A percentile compares a stretch with the other conserved stretches of the same genome.
These are phyloP conservation scores for Panaeolus papilionaceus DNA, from an alignment of 768 basidiomycete species.

Conservation along the genomic window DNA sequence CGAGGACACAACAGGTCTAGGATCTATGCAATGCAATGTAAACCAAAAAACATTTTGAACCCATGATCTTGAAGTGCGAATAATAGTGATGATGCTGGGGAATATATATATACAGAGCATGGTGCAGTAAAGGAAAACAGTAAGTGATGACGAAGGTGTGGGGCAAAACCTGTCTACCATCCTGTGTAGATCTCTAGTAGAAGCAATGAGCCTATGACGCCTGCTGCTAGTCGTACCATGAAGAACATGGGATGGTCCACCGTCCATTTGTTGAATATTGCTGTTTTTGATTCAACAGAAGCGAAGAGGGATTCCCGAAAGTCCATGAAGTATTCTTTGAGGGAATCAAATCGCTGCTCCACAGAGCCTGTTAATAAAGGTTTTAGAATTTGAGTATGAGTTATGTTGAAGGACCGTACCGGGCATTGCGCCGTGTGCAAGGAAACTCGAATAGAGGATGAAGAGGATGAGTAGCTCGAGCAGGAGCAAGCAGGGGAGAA, in stretches of 20 bases:
- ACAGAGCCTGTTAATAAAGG: constrained; percentile 30
- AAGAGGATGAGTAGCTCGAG: constrained; percentile 41
- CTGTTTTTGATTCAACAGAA: constrained; percentile 41
- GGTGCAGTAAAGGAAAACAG: not conserved
- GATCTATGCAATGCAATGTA: not conserved
- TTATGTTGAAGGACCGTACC: constrained; percentile 28
- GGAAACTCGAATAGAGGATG: constrained; percentile 39
- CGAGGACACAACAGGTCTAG: not conserved
- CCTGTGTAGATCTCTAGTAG: constrained; percentile 38
- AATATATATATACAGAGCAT: not conserved
- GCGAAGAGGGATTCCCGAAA: constrained; percentile 43
- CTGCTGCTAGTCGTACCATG: constrained; percentile 37
- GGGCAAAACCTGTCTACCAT: constrained; percentile 23
- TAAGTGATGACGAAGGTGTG: not conserved
- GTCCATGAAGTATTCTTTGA: constrained; percentile 41
- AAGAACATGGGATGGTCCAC: constrained; percentile 40
- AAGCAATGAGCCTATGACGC: constrained; percentile 36
- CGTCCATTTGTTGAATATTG: constrained; percentile 47
- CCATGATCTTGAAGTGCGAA: not conserved
- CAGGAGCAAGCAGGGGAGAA: constrained; percentile 40
- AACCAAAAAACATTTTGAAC: not conserved
- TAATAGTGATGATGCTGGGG: not conserved
- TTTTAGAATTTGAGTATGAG: not conserved
- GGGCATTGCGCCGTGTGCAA: constrained; percentile 42
- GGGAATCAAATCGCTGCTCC: constrained; percentile 37